These are phyloP conservation scores for Neotropicomus parvogracilis DNA, from an alignment of 1,284 basidiomycete genomes.

Conservation along the genomic window DNA sequence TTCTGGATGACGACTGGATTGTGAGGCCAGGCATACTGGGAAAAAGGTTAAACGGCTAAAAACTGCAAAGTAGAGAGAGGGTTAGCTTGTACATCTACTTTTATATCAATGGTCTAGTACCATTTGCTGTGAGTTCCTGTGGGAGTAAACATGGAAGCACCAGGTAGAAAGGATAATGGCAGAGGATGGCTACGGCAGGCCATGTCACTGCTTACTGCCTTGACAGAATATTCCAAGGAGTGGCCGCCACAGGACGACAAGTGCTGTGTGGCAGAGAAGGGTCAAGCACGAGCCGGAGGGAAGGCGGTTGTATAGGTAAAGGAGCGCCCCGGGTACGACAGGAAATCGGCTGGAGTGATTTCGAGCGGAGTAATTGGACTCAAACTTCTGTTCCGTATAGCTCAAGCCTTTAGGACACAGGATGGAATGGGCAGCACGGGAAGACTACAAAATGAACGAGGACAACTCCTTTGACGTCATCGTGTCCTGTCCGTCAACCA, in stretches of 20 bases:
- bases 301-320: background rate
- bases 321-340: background rate
- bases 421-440: background rate
- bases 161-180: background rate
- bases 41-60: constrained; percentile 22
- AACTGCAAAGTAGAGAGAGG: constrained; percentile 16
- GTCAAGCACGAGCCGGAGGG: too few species aligned
- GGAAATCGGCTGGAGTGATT: too few species aligned
- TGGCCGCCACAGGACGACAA: background rate
- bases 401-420: constrained; percentile 3
- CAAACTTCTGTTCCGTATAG: background rate
- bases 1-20: constrained; percentile 18
- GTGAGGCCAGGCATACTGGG: constrained; percentile 27
- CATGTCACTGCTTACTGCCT: constrained; percentile 5
- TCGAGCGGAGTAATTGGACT: too few species aligned
- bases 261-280: background rate
- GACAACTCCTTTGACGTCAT: constrained; percentile 23
- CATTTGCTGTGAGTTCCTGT: constrained; percentile 28
- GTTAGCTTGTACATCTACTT: background rate
- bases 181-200: constrained; percentile 15
- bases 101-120: constrained; percentile 12
- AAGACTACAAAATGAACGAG: constrained; percentile 22
- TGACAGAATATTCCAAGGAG: constrained; percentile 1
- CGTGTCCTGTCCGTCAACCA: constrained; percentile 50
- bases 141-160: constrained; percentile 12